Base-by-base conservation (phyloP, 805 yeast genomes). In the Lipomyces japonicus region DNA sequence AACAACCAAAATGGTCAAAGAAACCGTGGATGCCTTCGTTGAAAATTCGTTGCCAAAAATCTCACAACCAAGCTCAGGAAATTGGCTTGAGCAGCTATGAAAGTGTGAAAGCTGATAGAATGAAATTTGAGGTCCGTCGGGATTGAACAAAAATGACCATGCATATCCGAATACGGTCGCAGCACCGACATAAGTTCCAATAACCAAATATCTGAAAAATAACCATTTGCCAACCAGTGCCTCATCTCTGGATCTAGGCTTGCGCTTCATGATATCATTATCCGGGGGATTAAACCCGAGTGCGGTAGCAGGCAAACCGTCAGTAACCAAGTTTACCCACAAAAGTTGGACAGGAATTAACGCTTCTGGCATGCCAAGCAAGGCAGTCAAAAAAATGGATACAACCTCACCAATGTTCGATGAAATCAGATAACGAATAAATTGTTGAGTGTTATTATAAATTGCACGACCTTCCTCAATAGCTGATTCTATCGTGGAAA, bases 231-330 rank as follows among this genome's bases (percentile, higher is more conserved):
- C 64, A 9, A 71, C 71, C 28, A 71, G 46, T 2, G 73, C 72
- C 44, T 71, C 75, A 42, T 68, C 64, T 24, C 62, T 62, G 1
- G 70, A 63, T 34, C 70, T 66, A 19, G 74, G 75, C n/a, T 64
- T 65, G 32, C 70, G 61, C 2, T 59, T 53, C 75, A 71, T 71
- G 48, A 67, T 67, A 34, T 64, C 68, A 44, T 62, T 52, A 44
- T 70, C 74, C 6, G 74, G 71, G 3, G 75, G 75, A 47, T 71
- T 71, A 62, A 71, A 71, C 9, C 81, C 81, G 55, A 78, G 68
- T 0, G 81, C 82, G 66, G 80, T 77, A 23, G 81, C 81, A 42
- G 82, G 82, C 63, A 78, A 69, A 44, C 81, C 79, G 43, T 79
- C 79, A 16, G 82, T 78, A 16, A 78, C 79, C 35, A 78, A 72